Percentiles rank a stretch among this genome's conserved stretches.
Evolutionary conservation across 805 yeast genomes (phyloP).

Genomic region (Cyberlindnera mycetangii): DNA sequence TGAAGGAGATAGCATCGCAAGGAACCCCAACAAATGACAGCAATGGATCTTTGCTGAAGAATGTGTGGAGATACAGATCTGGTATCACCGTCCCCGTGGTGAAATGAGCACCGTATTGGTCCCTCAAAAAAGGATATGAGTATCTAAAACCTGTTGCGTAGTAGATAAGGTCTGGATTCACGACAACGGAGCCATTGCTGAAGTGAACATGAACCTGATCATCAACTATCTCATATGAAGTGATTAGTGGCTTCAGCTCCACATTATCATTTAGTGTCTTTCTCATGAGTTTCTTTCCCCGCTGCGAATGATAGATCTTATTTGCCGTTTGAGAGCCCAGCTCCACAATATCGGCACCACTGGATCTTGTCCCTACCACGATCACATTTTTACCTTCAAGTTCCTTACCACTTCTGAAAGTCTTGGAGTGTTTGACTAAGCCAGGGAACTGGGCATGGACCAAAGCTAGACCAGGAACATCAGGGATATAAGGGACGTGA

Average conservation of each 20-base stretch:
- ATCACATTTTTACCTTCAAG: slow-evolving; percentile 37
- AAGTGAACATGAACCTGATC: slow-evolving; percentile 35
- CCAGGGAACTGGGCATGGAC: slow-evolving; percentile 15
- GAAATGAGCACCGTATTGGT: slow-evolving; percentile 23
- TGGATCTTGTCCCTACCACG: slow-evolving; percentile 64
- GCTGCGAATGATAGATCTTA: slow-evolving; percentile 33
- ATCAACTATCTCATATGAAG: slow-evolving; percentile 31
- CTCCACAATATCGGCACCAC: slow-evolving; percentile 57
- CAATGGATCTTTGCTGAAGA: slow-evolving; percentile 32
- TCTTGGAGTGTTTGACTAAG: slow-evolving; percentile 31
- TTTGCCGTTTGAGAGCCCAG: slow-evolving; percentile 14
- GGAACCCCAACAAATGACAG: slow-evolving; percentile 37
- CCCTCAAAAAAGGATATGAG: slow-evolving; percentile 50
- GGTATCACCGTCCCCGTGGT: slow-evolving; percentile 30
- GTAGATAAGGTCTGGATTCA: slow-evolving; percentile 50
- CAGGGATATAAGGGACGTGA: slow-evolving; percentile 52
- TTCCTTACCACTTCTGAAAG: slow-evolving; percentile 22
- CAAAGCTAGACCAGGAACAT: slow-evolving; percentile 43
- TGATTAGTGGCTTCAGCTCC: slow-evolving; percentile 36
- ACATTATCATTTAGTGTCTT: slow-evolving; percentile 28
- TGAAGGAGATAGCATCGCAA: slow-evolving; percentile 37
- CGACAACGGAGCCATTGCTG: slow-evolving; percentile 41
- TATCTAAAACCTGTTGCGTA: slow-evolving; percentile 71
- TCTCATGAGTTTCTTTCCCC: slow-evolving; percentile 36
- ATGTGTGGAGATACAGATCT: slow-evolving; percentile 34